Percentiles rank a stretch among this genome's conserved stretches.
phyloP scores from a whole-genome alignment of 495 filamentous ascomycete species.

The Tetracladium marchalianum region DNA sequence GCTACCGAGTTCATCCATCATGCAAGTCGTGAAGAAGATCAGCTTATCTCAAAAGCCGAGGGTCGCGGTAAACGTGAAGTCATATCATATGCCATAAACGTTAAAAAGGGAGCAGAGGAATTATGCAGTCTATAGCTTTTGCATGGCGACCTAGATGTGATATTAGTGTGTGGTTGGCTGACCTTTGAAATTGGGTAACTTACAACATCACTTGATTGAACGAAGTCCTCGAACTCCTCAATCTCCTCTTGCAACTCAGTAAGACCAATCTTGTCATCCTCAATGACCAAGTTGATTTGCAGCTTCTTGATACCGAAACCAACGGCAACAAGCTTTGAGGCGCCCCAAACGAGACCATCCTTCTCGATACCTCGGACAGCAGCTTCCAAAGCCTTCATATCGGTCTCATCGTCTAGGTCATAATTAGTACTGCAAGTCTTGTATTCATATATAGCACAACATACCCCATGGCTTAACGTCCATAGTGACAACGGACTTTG shows the following conservation, averaged over 20 bases:
- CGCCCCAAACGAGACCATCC: constrained; percentile 96
- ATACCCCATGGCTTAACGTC: constrained; percentile 99
- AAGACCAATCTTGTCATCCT: constrained; percentile 90
- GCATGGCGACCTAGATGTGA: constrained; percentile 59
- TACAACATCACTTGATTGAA: constrained; percentile 90
- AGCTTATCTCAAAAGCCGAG: constrained; percentile 2
- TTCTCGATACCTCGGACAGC: constrained; percentile 79
- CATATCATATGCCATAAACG: constrained; percentile 7
- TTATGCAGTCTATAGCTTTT: constrained; percentile 61
- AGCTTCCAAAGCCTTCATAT: constrained; percentile 71
- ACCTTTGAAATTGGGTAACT: constrained; percentile 23
- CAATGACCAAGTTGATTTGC: constrained; percentile 94
- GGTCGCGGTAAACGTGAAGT: constrained; percentile 5
- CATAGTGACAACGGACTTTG: constrained; percentile 91
- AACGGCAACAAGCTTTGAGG: constrained; percentile 77
- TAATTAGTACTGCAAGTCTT: not conserved
- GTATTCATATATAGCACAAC: constrained; percentile 23
- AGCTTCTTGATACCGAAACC: constrained; percentile 99
- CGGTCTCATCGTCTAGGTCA: constrained; percentile 73
- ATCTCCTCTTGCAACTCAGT: constrained; percentile 84
- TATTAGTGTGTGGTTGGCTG: constrained; percentile 9
- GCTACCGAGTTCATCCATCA: constrained; percentile 16
- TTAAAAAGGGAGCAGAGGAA: not conserved
- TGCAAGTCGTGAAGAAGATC: constrained; percentile 9
- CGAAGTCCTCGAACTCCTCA: constrained; percentile 78